Base-by-base conservation (phyloP, 192 early-diverging fungal genomes). In the Coemansia sp. region DNA sequence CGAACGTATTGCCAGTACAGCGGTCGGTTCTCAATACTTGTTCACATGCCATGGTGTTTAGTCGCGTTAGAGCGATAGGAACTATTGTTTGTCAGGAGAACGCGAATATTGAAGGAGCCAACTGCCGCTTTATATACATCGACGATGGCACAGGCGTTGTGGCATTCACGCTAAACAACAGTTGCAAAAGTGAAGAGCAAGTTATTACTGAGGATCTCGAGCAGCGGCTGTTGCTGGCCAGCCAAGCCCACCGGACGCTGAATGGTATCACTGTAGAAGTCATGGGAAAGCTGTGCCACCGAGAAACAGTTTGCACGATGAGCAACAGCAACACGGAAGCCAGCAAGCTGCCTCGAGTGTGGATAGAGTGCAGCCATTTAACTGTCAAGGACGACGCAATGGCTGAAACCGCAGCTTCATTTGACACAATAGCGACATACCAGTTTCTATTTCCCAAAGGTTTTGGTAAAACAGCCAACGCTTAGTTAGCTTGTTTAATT, bases 61-160 rank as follows among this genome's bases (percentile, higher is more conserved):
- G 9, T 27, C 52, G 52, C 27, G 11, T 54, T 10, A n/a, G 52
- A 12, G 21, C 21, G 14, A 29, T 29, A 2, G 52, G 52, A 14
- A n/a, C 52, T 6, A 29, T 54, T 6, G 25, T 54, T 11, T 10
- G 29, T 8, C 52, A 27, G n/a, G 27, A 25, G 25, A n/a, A 10
- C 9, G 27, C n/a, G 12, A 14, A 14, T 27, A n/a, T 54, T 3
- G 52, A 2, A 9, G 52, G 11, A 6, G 27, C 4, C 8, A 21
- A 25, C 14, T 26, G n/a, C 27, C 10, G 11, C 12, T 27, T 54
- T 27, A 54, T 54, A n/a, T 54, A 54, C 12, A 27, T 54, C 0
- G 52, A 54, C 21, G 52, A 54, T 27, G 52, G 52, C 27, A 54
- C 52, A 7, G 52, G 52, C 3, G 52, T 54, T 14, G 52, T 54